Percentiles rank a stretch among this genome's conserved stretches.
Evolutionary conservation across 2,329 filamentous ascomycete genomes (phyloP).

Genomic region (Calonectria henricotiae): DNA sequence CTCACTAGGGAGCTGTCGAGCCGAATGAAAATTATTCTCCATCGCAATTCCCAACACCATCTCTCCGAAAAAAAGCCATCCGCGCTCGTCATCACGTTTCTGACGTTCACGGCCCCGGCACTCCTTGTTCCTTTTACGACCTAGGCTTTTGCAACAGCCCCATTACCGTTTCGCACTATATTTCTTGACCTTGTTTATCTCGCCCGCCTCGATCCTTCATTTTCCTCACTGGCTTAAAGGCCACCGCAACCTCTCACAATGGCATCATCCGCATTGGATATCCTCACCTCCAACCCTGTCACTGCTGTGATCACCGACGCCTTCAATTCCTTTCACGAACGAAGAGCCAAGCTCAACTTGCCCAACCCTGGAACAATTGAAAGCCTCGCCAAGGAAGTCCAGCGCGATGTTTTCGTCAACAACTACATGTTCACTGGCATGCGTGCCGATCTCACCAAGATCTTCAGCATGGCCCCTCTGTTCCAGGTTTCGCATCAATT

Average conservation of each 20-base stretch:
- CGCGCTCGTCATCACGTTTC: conserved; percentile 56
- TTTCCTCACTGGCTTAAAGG: conserved; percentile 47
- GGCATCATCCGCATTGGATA: conserved; percentile 69
- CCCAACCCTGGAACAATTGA: conserved; percentile 95
- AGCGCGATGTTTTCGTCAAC: conserved; percentile 95
- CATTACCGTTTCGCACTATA: conserved; percentile 38
- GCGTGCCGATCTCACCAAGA: conserved; percentile 96
- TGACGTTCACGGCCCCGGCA: conserved; percentile 52
- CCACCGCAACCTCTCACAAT: conserved; percentile 61
- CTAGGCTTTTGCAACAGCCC: conserved; percentile 47
- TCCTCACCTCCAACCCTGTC: conserved; percentile 83
- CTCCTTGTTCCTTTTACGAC: conserved; percentile 43
- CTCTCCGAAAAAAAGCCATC: conserved; percentile 46
- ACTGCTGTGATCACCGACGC: conserved; percentile 80
- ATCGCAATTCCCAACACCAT: conserved; percentile 47
- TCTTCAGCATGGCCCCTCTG: conserved; percentile 92
- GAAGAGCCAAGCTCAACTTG: conserved; percentile 89
- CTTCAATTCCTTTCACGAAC: conserved; percentile 86
- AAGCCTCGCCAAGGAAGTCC: conserved; percentile 89
- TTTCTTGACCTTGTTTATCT: conserved; percentile 26
- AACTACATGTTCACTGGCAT: conserved; percentile 98
- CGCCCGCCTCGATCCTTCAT: conserved; percentile 41
- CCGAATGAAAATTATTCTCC: conserved; percentile 60
- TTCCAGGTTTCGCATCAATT: conserved; percentile 99
- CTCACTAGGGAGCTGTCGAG: conserved; percentile 52